Evolutionary conservation across 2,329 filamentous ascomycete species (phyloP), one percentile per base, ranked within the genome.

Genomic region (Elsinoe arachidis): DNA sequence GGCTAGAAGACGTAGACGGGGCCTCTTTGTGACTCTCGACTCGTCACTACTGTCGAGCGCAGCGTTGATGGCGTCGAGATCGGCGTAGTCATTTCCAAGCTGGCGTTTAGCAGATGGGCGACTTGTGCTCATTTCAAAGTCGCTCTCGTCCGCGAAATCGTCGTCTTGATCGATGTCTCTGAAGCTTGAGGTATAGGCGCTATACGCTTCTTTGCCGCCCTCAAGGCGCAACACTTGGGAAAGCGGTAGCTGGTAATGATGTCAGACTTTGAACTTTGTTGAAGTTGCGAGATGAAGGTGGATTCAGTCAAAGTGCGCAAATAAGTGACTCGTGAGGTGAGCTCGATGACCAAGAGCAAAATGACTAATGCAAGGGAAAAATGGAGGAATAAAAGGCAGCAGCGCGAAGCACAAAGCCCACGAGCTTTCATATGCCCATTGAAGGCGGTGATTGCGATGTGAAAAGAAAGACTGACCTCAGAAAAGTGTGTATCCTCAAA

Each of bases 151-250:
- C 9, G 26, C 23, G n/a, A 55, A 55, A 23, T 55, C 53, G 37
- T 33, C 21, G 38, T 55, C 53, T 2, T 4, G 11, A 7, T 54
- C 33, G 34, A 53, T 53, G 3, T 43, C 53, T 9, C 33, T 35
- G 30, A 55, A 43, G 14, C 37, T 56, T 47, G 57, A 56, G 26
- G 43, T 56, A 14, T 46, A 59, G 34, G 47, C 60, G 44, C 44
- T 38, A 56, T 81, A 67, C 15, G 77, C 76, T 59, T 70, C 68
- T 47, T 69, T 64, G 15, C 79, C 79, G 65, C 79, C 77, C 9
- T 72, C 66, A 26, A 77, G 69, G 2, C 67, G 60, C 11, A 78
- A 61, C 2, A 81, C 14, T 30, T 17, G 7, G 17, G 37, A 15
- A 7, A 55, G 15, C 5, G 53, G 38, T 6, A 55, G 37, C 53